A percentile compares a stretch with the other conserved stretches of the same genome.
phyloP scores from a whole-genome alignment of 805 yeast genomes.

The Candida ascalaphidarum region DNA sequence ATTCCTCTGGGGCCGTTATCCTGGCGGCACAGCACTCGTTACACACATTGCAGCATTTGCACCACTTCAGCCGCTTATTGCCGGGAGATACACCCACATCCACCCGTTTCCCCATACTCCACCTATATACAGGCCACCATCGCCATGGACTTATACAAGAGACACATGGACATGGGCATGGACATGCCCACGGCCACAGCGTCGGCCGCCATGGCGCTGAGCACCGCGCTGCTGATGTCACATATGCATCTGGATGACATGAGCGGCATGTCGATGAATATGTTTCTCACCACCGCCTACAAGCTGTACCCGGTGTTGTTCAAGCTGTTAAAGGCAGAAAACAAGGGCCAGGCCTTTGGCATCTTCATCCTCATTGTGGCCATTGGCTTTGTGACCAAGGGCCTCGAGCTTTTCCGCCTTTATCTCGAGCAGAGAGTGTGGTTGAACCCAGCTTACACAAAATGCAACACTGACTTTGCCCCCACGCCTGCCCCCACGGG shows the following conservation, averaged over 20 bases:
- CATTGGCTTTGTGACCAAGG: slow-evolving; percentile 51
- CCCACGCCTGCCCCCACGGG: not conserved
- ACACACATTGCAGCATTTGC: too few species aligned
- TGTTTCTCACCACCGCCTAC: slow-evolving; percentile 44
- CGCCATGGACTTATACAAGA: not conserved
- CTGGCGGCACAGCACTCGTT: too few species aligned
- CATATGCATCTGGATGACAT: slow-evolving; percentile 5
- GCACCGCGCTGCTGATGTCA: not conserved
- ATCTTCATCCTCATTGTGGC: slow-evolving; percentile 56
- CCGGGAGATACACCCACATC: too few species aligned
- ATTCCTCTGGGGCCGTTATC: too few species aligned
- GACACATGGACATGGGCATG: slow-evolving; percentile 1
- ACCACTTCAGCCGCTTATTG: too few species aligned
- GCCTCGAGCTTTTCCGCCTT: slow-evolving; percentile 48
- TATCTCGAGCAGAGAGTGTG: slow-evolving; percentile 64
- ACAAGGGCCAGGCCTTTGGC: slow-evolving; percentile 62
- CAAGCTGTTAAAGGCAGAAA: slow-evolving; percentile 41
- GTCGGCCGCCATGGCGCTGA: slow-evolving; percentile 1
- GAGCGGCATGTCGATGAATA: slow-evolving; percentile 42
- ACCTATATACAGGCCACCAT: too few species aligned
- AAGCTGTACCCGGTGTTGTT: slow-evolving; percentile 57
- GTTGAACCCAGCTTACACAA: slow-evolving; percentile 30
- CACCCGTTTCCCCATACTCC: too few species aligned
- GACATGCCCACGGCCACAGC: slow-evolving; percentile 2
- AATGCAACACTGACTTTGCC: slow-evolving; percentile 4